Evolutionary conservation across 371 early-diverging fungal genomes (phyloP).

Genomic region (Syncephalastrum monosporum): DNA sequence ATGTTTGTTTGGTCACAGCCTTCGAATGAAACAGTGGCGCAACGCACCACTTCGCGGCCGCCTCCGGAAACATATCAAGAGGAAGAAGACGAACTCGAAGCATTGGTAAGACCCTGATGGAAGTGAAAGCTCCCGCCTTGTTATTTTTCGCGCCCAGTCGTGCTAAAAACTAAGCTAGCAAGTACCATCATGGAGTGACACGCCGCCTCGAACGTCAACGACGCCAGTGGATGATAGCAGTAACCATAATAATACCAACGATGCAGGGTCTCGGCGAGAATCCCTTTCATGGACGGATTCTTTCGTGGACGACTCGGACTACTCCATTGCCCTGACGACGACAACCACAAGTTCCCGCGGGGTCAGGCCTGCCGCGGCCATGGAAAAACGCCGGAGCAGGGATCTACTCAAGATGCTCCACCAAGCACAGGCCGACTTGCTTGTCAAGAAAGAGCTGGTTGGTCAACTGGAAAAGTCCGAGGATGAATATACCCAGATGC

Average conservation of each 20-base stretch:
- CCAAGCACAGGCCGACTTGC: slow-evolving; percentile 67
- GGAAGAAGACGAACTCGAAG: slow-evolving; percentile 39
- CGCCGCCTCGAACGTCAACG: slow-evolving; percentile 19
- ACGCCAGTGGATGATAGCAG: no score
- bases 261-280: slow-evolving; percentile 26
- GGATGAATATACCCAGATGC: slow-evolving; percentile 55
- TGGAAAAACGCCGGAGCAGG: slow-evolving; percentile 24
- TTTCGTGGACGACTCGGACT: slow-evolving; percentile 43
- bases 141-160: neutral
- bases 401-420: slow-evolving; percentile 51
- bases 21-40: slow-evolving; percentile 36
- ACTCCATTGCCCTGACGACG: slow-evolving; percentile 23
- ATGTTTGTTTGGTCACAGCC: slow-evolving; percentile 43
- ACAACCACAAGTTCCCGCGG: slow-evolving; percentile 18
- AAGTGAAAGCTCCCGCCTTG: neutral
- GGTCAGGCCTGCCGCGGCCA: slow-evolving; percentile 11
- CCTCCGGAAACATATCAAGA: neutral
- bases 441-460: slow-evolving; percentile 57
- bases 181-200: slow-evolving; percentile 47
- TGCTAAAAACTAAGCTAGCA: slow-evolving; percentile 18
- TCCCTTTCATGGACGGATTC: slow-evolving; percentile 43
- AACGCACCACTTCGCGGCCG: slow-evolving; percentile 7
- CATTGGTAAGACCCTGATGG: slow-evolving; percentile 27
- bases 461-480: slow-evolving; percentile 56
- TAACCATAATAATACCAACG: neutral